Evolutionary conservation across 306 rosid species (phyloP).

Genomic region (Herpetospermum pedunculosum): DNA sequence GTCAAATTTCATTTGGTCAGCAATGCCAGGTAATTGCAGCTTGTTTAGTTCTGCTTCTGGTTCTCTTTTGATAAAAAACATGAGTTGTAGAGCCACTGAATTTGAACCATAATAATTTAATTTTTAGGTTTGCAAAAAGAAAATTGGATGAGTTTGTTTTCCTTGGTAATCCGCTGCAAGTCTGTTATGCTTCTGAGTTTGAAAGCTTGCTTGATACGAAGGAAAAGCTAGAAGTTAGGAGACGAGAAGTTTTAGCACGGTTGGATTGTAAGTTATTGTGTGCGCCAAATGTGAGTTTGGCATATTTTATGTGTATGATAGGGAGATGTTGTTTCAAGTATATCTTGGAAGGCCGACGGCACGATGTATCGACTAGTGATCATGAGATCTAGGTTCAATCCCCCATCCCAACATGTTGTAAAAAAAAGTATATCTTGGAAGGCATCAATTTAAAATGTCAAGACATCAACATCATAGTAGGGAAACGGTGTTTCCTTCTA

Average conservation of each 20-base stretch:
- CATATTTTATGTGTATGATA: neutral
- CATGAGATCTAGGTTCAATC: too few species aligned
- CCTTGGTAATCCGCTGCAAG: constrained; percentile 60
- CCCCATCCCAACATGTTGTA: too few species aligned
- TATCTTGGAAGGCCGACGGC: too few species aligned
- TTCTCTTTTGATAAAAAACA: neutral
- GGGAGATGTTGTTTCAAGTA: neutral
- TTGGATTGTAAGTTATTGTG: constrained; percentile 35
- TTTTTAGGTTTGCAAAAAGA: constrained; percentile 75
- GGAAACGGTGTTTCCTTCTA: neutral
- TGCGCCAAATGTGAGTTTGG: neutral
- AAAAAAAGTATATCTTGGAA: too few species aligned
- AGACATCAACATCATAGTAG: neutral
- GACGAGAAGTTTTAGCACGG: constrained; percentile 59
- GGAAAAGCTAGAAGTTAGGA: constrained; percentile 77
- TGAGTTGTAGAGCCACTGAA: neutral
- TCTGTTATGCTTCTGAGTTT: constrained; percentile 73
- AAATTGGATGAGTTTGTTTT: constrained; percentile 73
- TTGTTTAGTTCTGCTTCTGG: too few species aligned
- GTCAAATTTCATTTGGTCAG: constrained; percentile 53
- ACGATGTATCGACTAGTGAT: too few species aligned
- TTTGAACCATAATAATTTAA: neutral
- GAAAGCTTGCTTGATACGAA: constrained; percentile 57
- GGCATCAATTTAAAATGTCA: neutral
- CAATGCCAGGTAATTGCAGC: constrained; percentile 62